Percentiles rank a stretch among this genome's conserved stretches.
phyloP scores from a whole-genome alignment of 169 alveolate species.

The Plasmodium malariae region DNA sequence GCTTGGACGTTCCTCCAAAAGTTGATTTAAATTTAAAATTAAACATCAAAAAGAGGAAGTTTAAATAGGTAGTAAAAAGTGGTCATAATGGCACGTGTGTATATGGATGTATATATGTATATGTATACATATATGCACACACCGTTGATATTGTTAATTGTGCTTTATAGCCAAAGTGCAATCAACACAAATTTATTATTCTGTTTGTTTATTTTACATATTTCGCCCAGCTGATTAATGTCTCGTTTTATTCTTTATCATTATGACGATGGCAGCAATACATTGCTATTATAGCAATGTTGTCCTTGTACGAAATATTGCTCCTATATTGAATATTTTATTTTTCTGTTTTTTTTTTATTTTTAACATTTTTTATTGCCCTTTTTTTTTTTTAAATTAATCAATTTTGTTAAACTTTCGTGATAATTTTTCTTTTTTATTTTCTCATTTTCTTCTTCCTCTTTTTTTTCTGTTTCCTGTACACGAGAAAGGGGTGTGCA shows the following conservation, averaged over 20 bases:
- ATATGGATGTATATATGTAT: conserved; percentile 5
- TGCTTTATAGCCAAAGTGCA: too few relatives aligned
- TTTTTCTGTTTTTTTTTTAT: too few relatives aligned
- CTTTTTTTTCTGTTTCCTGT: conserved; percentile 65
- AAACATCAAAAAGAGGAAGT: conserved; percentile 79
- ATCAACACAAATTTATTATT: too few relatives aligned
- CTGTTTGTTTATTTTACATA: too few relatives aligned
- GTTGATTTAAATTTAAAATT: conserved; percentile 94
- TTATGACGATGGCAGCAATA: too few relatives aligned
- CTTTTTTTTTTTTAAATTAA: conserved; percentile 46
- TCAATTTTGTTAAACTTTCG: conserved; percentile 63
- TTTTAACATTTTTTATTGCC: conserved; percentile 22
- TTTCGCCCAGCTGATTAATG: too few relatives aligned
- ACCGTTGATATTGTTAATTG: too few relatives aligned
- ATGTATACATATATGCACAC: background rate
- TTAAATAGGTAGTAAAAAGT: conserved; percentile 33
- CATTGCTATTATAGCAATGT: too few relatives aligned
- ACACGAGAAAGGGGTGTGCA: background rate
- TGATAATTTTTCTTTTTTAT: conserved; percentile 58
- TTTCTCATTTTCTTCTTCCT: conserved; percentile 45
- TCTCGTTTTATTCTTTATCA: too few relatives aligned
- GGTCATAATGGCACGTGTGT: background rate
- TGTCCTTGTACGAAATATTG: too few relatives aligned
- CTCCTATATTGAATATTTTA: too few relatives aligned
- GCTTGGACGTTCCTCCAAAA: conserved; percentile 96